Conservation (phyloP, 164 flowering plant species). For the Vitis riparia region DNA sequence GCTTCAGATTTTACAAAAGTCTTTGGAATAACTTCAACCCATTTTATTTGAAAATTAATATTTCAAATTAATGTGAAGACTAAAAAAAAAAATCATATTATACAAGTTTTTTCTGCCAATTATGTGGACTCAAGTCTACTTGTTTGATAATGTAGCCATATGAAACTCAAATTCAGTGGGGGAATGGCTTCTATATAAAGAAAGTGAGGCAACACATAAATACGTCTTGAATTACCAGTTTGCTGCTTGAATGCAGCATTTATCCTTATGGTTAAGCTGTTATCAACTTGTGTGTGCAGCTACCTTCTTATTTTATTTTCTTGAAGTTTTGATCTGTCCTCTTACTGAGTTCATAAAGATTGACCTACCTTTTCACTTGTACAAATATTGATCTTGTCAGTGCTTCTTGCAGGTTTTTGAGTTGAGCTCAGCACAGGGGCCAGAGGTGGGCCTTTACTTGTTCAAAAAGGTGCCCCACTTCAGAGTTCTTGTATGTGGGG, state of each 20-base stretch:
- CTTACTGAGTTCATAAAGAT: background rate
- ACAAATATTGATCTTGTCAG: background rate
- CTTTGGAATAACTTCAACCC: background rate
- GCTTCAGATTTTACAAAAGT: background rate
- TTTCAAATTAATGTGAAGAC: background rate
- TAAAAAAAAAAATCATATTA: background rate
- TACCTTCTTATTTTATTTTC: too few relatives aligned
- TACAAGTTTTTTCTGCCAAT: background rate
- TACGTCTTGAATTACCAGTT: background rate
- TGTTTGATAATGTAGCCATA: background rate
- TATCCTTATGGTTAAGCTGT: too few relatives aligned
- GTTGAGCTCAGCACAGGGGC: slow-evolving; percentile 83
- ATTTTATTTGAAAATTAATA: background rate
- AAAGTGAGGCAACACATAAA: too few relatives aligned
- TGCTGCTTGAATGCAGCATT: slow-evolving; percentile 2
- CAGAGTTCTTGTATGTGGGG: slow-evolving; percentile 95
- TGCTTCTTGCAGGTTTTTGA: slow-evolving; percentile 67
- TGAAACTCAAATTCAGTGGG: background rate
- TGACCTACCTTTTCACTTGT: background rate
- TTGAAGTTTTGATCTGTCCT: background rate
- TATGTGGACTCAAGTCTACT: background rate
- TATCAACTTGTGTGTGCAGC: background rate
- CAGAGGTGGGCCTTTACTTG: slow-evolving; percentile 82
- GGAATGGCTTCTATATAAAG: too few relatives aligned
- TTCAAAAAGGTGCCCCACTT: slow-evolving; percentile 92